Percentiles rank a stretch among this genome's conserved stretches.
These are phyloP conservation scores for Dothistroma septosporum DNA, from an alignment of 2,329 filamentous ascomycete species.

Conservation along the genomic window DNA sequence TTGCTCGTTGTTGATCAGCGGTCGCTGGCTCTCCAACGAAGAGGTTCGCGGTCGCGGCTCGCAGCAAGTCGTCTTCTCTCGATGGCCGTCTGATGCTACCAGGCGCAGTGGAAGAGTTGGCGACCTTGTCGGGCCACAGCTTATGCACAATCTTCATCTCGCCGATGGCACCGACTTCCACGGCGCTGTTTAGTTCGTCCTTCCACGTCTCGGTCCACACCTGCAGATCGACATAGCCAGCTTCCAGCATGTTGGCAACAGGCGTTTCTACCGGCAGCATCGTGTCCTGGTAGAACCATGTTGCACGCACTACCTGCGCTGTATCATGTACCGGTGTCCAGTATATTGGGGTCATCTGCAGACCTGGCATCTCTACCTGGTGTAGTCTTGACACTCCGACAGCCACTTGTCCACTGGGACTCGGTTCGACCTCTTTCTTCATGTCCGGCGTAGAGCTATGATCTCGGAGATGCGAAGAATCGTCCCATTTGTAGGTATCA, in stretches of 20 bases:
- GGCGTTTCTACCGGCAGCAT: conserved; percentile 84
- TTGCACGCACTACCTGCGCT: conserved; percentile 74
- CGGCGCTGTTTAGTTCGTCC: conserved; percentile 83
- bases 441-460: conserved; percentile 27
- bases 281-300: conserved; percentile 96
- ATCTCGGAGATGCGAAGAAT: conserved; percentile 33
- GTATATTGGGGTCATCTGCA: conserved; percentile 91
- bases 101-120: conserved; percentile 15
- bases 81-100: conserved; percentile 1
- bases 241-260: conserved; percentile 87
- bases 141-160: conserved; percentile 86
- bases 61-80: conserved; percentile 22
- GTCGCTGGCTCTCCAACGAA: conserved; percentile 37
- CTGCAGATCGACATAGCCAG: conserved; percentile 79
- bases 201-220: conserved; percentile 84
- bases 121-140: conserved; percentile 70
- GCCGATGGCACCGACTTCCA: conserved; percentile 82
- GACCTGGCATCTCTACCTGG: conserved; percentile 73
- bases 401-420: conserved; percentile 59
- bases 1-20: conserved; percentile 42
- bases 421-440: conserved; percentile 29
- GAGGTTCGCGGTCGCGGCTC: conserved; percentile 27
- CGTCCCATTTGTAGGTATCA: conserved; percentile 50
- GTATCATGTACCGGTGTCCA: conserved; percentile 94
- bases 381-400: conserved; percentile 90